Evolutionary conservation across 768 basidiomycete genomes (phyloP).

Genomic region (Polyporus arcularius): DNA sequence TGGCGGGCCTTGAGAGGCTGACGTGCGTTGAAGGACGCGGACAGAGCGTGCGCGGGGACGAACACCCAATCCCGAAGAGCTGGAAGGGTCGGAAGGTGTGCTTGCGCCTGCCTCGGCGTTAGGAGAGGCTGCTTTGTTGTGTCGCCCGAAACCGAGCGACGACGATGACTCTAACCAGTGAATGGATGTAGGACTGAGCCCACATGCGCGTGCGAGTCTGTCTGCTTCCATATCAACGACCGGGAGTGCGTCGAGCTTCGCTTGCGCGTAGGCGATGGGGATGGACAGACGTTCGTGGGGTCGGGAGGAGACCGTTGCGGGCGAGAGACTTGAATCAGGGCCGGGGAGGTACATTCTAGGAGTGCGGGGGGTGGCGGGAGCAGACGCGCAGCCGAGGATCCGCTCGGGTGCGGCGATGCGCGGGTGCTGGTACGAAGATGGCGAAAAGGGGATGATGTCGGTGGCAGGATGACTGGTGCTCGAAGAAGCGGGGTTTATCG

Average conservation of each 20-base stretch:
- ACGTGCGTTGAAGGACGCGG: constrained; percentile 3
- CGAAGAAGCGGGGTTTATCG: neutral
- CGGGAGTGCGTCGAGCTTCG: constrained; percentile 15
- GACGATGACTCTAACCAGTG: neutral
- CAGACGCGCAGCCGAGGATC: constrained; percentile 1
- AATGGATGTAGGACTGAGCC: constrained; percentile 13
- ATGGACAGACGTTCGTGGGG: neutral
- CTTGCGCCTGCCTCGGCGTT: neutral
- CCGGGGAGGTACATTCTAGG: neutral
- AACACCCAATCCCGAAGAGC: neutral
- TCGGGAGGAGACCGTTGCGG: neutral
- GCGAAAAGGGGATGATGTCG: neutral
- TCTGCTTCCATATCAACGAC: constrained; percentile 18
- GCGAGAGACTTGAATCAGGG: neutral
- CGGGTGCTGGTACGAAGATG: neutral
- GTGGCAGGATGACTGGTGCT: neutral
- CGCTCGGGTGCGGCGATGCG: neutral
- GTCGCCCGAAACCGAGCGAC: neutral
- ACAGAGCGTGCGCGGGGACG: constrained; percentile 14
- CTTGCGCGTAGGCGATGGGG: constrained; percentile 3
- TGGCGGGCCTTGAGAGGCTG: neutral
- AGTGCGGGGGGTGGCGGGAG: constrained; percentile 7
- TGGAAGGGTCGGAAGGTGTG: neutral
- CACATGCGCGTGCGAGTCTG: constrained; percentile 23
- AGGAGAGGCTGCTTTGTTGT: neutral